A percentile compares a stretch with the other conserved stretches of the same genome.
These are phyloP conservation scores for Aspergillus wentii DNA, from an alignment of 495 filamentous ascomycete species.

Conservation along the genomic window DNA sequence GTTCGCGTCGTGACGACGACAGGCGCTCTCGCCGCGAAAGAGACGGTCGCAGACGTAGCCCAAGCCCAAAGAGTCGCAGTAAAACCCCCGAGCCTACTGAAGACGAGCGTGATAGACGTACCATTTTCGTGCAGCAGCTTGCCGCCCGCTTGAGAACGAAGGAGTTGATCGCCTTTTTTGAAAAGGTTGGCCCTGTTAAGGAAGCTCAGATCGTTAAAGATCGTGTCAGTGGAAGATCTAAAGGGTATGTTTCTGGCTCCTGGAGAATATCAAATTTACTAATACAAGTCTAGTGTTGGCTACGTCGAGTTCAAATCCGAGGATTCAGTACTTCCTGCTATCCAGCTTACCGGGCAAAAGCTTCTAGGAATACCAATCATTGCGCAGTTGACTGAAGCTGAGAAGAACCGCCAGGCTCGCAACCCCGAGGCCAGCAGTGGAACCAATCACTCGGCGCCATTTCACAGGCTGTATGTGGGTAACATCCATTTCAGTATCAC, in stretches of 20 bases:
- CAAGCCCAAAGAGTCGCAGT: constrained; percentile 42
- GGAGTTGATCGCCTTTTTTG: constrained; percentile 92
- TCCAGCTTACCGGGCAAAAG: constrained; percentile 98
- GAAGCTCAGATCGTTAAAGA: constrained; percentile 99
- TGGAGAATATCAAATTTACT: constrained; percentile 15
- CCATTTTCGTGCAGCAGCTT: constrained; percentile 97
- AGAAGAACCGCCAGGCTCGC: constrained; percentile 97
- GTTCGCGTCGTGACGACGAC: constrained; percentile 48
- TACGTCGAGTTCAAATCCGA: constrained; percentile 99
- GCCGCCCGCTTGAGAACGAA: constrained; percentile 87
- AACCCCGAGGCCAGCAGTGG: constrained; percentile 65
- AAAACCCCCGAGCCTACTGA: constrained; percentile 70
- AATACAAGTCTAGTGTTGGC: constrained; percentile 67
- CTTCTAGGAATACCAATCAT: constrained; percentile 98
- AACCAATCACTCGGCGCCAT: constrained; percentile 75
- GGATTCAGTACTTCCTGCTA: constrained; percentile 86
- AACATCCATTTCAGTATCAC: constrained; percentile 99
- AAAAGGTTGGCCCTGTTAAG: constrained; percentile 91
- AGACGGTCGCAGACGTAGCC: constrained; percentile 50
- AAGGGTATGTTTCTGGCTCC: constrained; percentile 63
- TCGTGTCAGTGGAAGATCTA: constrained; percentile 90
- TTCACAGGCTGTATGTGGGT: constrained; percentile 97
- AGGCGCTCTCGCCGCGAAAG: constrained; percentile 49
- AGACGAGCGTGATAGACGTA: constrained; percentile 93
- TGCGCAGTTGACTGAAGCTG: constrained; percentile 95